A percentile compares a stretch with the other conserved stretches of the same genome.
Conservation (phyloP, 2,329 filamentous ascomycete species). For the Pyrenochaeta sp. region DNA sequence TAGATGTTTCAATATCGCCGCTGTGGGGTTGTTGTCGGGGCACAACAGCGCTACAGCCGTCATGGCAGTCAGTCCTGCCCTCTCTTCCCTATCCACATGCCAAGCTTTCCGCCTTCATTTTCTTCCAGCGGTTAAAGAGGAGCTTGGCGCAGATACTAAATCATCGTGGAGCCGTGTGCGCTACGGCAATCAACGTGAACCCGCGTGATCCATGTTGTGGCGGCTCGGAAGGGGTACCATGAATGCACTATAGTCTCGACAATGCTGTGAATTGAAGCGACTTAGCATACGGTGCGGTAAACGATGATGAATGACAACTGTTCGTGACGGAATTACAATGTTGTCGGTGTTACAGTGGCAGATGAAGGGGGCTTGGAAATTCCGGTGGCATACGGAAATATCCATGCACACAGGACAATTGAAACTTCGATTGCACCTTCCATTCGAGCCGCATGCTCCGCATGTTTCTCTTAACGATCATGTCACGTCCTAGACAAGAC, state of each 20-base stretch:
- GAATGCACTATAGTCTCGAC: constrained; percentile 10
- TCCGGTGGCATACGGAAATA: constrained; percentile 9
- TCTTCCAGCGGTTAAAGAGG: constrained; percentile 29
- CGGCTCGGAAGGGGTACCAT: constrained; percentile 1
- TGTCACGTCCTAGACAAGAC: neutral
- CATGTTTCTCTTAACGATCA: neutral
- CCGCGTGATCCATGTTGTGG: constrained; percentile 15
- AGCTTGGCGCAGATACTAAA: constrained; percentile 20
- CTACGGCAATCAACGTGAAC: constrained; percentile 17
- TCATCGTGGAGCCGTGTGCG: constrained; percentile 13
- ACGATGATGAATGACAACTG: neutral
- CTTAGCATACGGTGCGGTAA: constrained; percentile 5
- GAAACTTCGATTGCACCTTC: constrained; percentile 6
- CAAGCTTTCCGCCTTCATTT: constrained; percentile 24
- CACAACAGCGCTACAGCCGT: constrained; percentile 13
- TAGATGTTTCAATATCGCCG: constrained; percentile 34
- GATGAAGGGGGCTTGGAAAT: constrained; percentile 12
- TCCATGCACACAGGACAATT: constrained; percentile 5
- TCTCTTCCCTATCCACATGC: constrained; percentile 16
- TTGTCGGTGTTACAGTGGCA: constrained; percentile 5
- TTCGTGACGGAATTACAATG: neutral
- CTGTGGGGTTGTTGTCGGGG: constrained; percentile 22
- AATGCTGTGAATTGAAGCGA: constrained; percentile 4
- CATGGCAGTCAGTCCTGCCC: constrained; percentile 12
- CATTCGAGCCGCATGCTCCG: constrained; percentile 13